phyloP scores from a whole-genome alignment of 2,329 filamentous ascomycete genomes.

The Trichoderma guizhouense region DNA sequence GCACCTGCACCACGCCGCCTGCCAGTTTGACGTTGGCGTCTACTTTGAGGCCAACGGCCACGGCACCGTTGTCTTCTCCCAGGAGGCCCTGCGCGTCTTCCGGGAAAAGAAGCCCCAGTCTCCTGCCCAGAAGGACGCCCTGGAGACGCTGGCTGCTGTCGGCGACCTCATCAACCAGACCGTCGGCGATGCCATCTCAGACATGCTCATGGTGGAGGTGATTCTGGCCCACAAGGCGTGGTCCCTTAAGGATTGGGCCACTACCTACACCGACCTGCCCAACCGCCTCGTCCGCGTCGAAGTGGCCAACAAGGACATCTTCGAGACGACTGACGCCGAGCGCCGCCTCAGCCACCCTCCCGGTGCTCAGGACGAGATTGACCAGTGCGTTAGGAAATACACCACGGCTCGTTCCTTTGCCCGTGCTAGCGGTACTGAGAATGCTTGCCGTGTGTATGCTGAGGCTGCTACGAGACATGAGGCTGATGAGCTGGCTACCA shows the following conservation, averaged over 20 bases:
- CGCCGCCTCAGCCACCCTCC: conserved; percentile 75
- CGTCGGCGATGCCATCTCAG: conserved; percentile 91
- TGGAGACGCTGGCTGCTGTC: conserved; percentile 79
- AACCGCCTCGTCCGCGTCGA: conserved; percentile 94
- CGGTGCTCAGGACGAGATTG: conserved; percentile 81
- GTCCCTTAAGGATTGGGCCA: conserved; percentile 86
- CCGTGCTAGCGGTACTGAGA: conserved; percentile 90
- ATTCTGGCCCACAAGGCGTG: conserved; percentile 94
- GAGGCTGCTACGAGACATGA: conserved; percentile 87
- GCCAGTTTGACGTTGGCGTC: conserved; percentile 90
- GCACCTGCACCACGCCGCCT: conserved; percentile 94
- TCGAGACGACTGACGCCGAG: conserved; percentile 90
- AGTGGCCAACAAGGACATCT: conserved; percentile 81
- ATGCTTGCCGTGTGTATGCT: conserved; percentile 92
- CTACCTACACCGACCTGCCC: conserved; percentile 88
- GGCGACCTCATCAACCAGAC: conserved; percentile 97
- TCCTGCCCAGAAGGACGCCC: conserved; percentile 83
- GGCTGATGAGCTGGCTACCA: conserved; percentile 83
- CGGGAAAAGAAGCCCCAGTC: conserved; percentile 78
- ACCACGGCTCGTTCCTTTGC: conserved; percentile 87
- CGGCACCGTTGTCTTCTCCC: conserved; percentile 92
- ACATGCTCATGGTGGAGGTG: conserved; percentile 93
- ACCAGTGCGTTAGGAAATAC: conserved; percentile 84
- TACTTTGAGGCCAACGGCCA: conserved; percentile 99
- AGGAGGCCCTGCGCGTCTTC: conserved; percentile 76